phyloP scores from a whole-genome alignment of 148 eudicot species.

The Camellia japonica region DNA sequence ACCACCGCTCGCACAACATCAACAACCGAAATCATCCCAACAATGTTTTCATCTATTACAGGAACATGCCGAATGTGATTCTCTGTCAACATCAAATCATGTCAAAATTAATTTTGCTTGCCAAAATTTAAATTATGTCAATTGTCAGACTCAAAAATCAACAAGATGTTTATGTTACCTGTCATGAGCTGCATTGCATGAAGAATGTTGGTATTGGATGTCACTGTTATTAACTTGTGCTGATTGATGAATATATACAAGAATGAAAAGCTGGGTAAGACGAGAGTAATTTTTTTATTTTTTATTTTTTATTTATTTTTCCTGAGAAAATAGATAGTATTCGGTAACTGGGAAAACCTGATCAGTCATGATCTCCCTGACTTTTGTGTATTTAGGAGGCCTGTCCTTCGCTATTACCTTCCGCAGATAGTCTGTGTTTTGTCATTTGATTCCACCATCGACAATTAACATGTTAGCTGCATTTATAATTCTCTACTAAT shows the following conservation, averaged over 20 bases:
- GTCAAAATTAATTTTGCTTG: background rate
- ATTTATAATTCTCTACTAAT: background rate
- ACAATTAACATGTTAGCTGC: background rate
- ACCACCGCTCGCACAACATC: constrained; percentile 82
- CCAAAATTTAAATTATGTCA: background rate
- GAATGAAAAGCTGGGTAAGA: background rate
- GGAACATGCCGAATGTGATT: constrained; percentile 83
- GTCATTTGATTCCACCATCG: constrained; percentile 8
- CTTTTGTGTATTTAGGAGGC: constrained; percentile 59
- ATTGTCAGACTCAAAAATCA: background rate
- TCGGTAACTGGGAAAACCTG: constrained; percentile 35
- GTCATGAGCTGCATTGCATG: constrained; percentile 94
- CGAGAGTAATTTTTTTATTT: background rate
- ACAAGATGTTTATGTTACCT: constrained; percentile 33
- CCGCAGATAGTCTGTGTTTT: constrained; percentile 64
- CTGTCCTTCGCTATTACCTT: constrained; percentile 67
- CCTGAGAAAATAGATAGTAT: background rate
- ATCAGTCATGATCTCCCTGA: constrained; percentile 79
- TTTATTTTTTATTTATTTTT: background rate
- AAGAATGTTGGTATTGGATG: constrained; percentile 74
- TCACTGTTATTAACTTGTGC: constrained; percentile 71
- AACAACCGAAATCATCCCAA: constrained; percentile 80
- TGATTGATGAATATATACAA: constrained; percentile 24
- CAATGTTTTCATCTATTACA: constrained; percentile 73
- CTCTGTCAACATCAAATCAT: constrained; percentile 37